Evolutionary conservation across 345 rosid species (phyloP), one percentile per base, ranked within the genome.

Genomic region (Citrus medica): DNA sequence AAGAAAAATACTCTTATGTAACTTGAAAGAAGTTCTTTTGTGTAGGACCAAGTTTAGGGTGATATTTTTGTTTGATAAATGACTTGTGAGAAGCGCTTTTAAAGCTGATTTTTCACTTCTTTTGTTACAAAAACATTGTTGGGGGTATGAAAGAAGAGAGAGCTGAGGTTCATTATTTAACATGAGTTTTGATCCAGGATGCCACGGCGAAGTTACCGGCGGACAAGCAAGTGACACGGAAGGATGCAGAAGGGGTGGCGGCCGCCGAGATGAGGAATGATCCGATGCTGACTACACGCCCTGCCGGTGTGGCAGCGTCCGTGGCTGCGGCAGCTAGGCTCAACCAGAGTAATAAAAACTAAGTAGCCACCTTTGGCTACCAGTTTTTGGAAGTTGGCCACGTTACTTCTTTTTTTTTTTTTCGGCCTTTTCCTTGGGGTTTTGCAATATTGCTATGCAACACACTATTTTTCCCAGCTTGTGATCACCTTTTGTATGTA

Each of bases 231-330:
- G 98, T 87, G 9, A 86, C 97, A 0, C 67, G 90, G 24, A 87
- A 84, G 78, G 98, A 93, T 30, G 97, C 98, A 0, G 98, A 93
- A 76, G 97, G 98, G 24, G 93, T 95, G 72, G 81, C 90, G 3
- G 90, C 86, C 1, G 94, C 97, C 0, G 98, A 93, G 84, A 89
- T 93, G 98, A 85, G 98, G 76, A 95, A 92, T 32, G 90, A 90
- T 73, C 97, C 98, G 0, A 58, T 83, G 61, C 88, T 94, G 64
- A 87, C 91, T 17, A 91, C 93, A 2, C 89, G 87, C 74, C 97
- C 94, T 0, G 87, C 93, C 0, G 98, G 98, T 0, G 92, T 92
- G n/a, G 87, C 97, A 0, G 95, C 98, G 33, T 87, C 97, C 0
- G 83, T 94, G 3, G 92, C 93, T 4, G 94, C 98, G 0, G 97